Evolutionary conservation across 805 yeast genomes (phyloP).

Genomic region (Candida michaelii): DNA sequence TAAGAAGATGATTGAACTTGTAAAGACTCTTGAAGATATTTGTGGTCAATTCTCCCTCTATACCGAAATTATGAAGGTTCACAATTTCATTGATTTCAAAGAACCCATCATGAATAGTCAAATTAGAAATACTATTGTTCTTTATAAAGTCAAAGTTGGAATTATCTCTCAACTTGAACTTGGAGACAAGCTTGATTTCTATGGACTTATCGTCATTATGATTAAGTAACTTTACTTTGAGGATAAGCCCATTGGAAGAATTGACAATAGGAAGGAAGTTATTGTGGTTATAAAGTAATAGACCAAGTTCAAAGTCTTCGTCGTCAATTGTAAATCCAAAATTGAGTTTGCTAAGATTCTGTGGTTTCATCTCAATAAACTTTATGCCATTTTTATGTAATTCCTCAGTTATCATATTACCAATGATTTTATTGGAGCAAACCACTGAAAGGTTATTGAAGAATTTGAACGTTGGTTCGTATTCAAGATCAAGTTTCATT

Average conservation of each 20-base stretch:
- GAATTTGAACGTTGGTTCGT: slow-evolving; percentile 28
- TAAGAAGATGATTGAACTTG: slow-evolving; percentile 31
- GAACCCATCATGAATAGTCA: slow-evolving; percentile 17
- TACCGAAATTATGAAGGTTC: slow-evolving; percentile 25
- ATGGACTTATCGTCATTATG: slow-evolving; percentile 17
- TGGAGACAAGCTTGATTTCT: slow-evolving; percentile 19
- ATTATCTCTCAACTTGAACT: slow-evolving; percentile 18
- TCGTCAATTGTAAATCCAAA: not conserved
- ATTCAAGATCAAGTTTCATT: slow-evolving; percentile 9
- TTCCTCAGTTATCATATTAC: slow-evolving; percentile 55
- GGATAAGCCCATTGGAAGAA: slow-evolving; percentile 33
- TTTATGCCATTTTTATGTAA: slow-evolving; percentile 39
- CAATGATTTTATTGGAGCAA: slow-evolving; percentile 49
- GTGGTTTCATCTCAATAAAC: slow-evolving; percentile 25
- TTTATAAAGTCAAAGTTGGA: slow-evolving; percentile 23
- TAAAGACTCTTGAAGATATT: slow-evolving; percentile 29
- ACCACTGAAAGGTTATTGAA: slow-evolving; percentile 40
- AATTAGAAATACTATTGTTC: slow-evolving; percentile 19
- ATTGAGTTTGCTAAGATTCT: not conserved
- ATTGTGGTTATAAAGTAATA: slow-evolving; percentile 13
- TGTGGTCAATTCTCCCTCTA: slow-evolving; percentile 20
- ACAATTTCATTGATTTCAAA: slow-evolving; percentile 32
- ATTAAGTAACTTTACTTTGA: slow-evolving; percentile 27
- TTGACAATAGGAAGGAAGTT: slow-evolving; percentile 32
- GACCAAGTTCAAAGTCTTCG: slow-evolving; percentile 8